These are phyloP conservation scores for Arthrobotrys sinensis DNA, from an alignment of 2,329 filamentous ascomycete species.

Conservation along the genomic window DNA sequence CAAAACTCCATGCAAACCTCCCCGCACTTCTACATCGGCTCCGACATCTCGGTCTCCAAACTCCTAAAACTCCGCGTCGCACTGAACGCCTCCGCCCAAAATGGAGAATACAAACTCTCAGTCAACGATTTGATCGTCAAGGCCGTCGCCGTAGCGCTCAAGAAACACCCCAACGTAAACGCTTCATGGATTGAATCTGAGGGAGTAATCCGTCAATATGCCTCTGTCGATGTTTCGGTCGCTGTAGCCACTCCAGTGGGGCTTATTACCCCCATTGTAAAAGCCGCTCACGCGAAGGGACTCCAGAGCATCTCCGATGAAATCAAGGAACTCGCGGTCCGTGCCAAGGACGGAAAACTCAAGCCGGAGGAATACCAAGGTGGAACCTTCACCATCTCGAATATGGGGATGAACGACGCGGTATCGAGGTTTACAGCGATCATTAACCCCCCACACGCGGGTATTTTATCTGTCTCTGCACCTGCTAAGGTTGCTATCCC, in stretches of 20 bases:
- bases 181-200: constrained; percentile 88
- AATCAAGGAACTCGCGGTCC: constrained; percentile 97
- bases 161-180: constrained; percentile 96
- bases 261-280: constrained; percentile 97
- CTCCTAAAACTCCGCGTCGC: constrained; percentile 95
- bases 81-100: constrained; percentile 85
- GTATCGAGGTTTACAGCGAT: constrained; percentile 98
- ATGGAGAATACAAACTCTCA: constrained; percentile 97
- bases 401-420: constrained; percentile 99
- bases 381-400: constrained; percentile 98
- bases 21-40: constrained; percentile 97
- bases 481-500: constrained; percentile 95
- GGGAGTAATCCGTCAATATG: constrained; percentile 92
- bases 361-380: constrained; percentile 99
- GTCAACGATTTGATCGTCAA: constrained; percentile 99
- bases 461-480: constrained; percentile 93
- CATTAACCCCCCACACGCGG: constrained; percentile 98
- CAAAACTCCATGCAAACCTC: constrained; percentile 91
- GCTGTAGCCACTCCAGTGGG: constrained; percentile 93
- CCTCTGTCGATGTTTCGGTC: constrained; percentile 93
- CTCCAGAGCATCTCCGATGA: constrained; percentile 88
- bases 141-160: constrained; percentile 87
- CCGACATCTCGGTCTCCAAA: constrained; percentile 91
- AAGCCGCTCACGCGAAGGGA: constrained; percentile 86
- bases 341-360: constrained; percentile 95